Evolutionary conservation across 805 yeast species (phyloP), one percentile per base, ranked within the genome.

Genomic region (Millerozyma acaciae): DNA sequence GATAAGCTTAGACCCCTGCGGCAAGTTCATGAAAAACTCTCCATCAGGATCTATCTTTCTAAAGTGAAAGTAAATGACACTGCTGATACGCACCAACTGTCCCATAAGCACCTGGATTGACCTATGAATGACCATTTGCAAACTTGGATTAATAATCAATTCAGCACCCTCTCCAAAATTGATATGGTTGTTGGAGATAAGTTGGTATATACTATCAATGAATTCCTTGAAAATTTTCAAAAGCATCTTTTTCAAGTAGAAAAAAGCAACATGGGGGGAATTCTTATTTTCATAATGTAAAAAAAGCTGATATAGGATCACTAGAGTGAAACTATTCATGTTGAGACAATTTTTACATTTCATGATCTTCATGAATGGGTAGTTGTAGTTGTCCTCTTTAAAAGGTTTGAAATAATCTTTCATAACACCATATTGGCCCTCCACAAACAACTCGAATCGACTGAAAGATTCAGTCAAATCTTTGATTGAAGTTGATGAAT

Each of bases 141-240:
- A 21, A 4, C 51, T 26, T 14, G 79, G 76, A 34, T 64, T 72
- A 20, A 75, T 31, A 7, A 65, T 46, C 30, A 62, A 52, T 28
- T 62, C 72, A 2, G 68, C 60, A 0, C 69, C 66, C 2, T 49
- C 44, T 2, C 70, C 76, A 45, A 74, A 72, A 43, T 64, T 62
- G 1, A 42, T 26, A 2, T 48, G 39, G 35, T 60, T 53, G 32
- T 60, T 56, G 21, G 42, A 43, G 15, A 65, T 45, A 18, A 70
- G 36, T 16, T 58, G 55, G 36, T 50, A 38, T 22, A 56, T 50
- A 4, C 55, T 47, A 10, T 67, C 62, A 3, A 57, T 26, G 10
- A 68, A 44, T 21, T 62, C 68, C 10, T 55, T 40, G 10, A 50
- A 37, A 8, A 47, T 18, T 4, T 45, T 45, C 1, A 65, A 27